Evolutionary conservation across 495 filamentous ascomycete species (phyloP), one percentile per base, ranked within the genome.

Genomic region (Neurospora intermedia): DNA sequence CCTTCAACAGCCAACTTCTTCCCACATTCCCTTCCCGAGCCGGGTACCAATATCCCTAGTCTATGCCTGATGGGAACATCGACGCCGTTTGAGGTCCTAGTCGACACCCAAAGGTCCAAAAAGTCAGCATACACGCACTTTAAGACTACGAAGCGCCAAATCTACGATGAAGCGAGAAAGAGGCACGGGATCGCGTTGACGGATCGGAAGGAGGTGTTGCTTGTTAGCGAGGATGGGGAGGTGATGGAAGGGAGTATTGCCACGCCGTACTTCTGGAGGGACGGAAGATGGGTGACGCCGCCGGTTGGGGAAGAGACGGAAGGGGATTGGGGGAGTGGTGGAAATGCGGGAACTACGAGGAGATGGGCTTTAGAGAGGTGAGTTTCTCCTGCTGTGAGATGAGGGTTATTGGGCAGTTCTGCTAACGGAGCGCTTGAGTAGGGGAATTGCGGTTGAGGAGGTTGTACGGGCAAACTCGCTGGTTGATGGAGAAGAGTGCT

Each of bases 201-300:
- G 0, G 87, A 90, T 43, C 79, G 80, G 54, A 86, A 85, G 20
- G 94, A 97, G 79, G 91, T 96, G 8, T 83, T 98, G 39, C 77
- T 97, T 38, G 84, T 93, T 71, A 93, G 92, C 77, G 80, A 81
- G 2, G 78, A 85, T 31, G 87, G 87, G 3, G 88, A 93, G 71
- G 81, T 97, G 10, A 96, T 96, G 90, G 96, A 99, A 78, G 93
- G 93, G 20, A 94, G 90, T 75, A 87, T 91, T 39, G 93, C 91
- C 2, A 96, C 90, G 15, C 88, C 92, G 2, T 97, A 93, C 79
- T 92, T 98, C 75, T 90, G 87, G 85, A 87, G 91, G 69, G 81
- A 83, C 16, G 88, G 88, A 1, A 81, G 78, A 74, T 93, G 92
- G 92, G 84, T 91, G 0, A 93, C 91, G 35, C 91, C 91, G 0